Base-by-base conservation (phyloP, 1,284 basidiomycete genomes). In the Mycena sp. region DNA sequence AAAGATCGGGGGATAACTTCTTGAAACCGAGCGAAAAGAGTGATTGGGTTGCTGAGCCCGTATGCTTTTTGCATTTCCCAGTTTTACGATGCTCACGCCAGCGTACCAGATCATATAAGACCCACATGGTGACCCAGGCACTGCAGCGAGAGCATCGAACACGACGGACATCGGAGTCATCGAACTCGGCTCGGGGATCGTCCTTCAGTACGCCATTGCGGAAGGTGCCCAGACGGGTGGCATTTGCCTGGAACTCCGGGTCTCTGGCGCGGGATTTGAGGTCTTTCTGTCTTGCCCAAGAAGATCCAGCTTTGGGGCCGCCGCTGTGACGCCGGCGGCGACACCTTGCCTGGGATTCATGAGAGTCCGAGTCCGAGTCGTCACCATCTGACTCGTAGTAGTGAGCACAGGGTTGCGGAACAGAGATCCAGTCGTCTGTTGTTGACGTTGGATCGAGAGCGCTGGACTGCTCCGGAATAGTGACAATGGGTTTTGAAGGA, bases 81-180 rank as follows among this genome's bases (percentile, higher is more conserved):
- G n/a, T n/a, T n/a, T n/a, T n/a, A n/a, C n/a, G n/a, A n/a, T n/a
- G n/a, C n/a, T n/a, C n/a, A n/a, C n/a, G n/a, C n/a, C n/a, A n/a
- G n/a, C n/a, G n/a, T n/a, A n/a, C n/a, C n/a, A 56, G 32, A 10
- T 56, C 53, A 35, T 56, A 56, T 11, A 56, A 17, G 14, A 37
- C 23, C 9, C 53, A 23, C 53, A 56, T 56, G 3, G 6, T 23
- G 28, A 56, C 28, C 53, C 53, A 56, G 17, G 19, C 17, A 4
- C 26, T 12, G n/a, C 53, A 56, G 26, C 25, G 40, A 17, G 53
- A 56, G 21, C 53, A 56, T 2, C 53, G 53, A 3, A 56, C 53
- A 2, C 53, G 53, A n/a, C 53, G 53, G 2, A 46, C 41, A 35
- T 56, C 44, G 23, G 7, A 3, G 29, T 56, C 53, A 4, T 30